Evolutionary conservation across 306 rosid genomes (phyloP).

Genomic region (Purshia tridentata): DNA sequence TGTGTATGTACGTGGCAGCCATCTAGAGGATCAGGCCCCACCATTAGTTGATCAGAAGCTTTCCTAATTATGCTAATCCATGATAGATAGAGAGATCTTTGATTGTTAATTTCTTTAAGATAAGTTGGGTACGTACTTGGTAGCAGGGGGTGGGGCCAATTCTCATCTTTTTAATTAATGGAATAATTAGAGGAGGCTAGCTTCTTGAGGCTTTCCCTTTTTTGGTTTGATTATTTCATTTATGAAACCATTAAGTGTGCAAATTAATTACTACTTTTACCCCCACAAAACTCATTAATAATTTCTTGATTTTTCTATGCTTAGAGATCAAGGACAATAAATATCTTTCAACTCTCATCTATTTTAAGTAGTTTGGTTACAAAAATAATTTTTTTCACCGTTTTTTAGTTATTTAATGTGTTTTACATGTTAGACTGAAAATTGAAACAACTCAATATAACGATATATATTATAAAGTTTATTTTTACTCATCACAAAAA

Average conservation of each 20-base stretch:
- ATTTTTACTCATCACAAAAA: no score
- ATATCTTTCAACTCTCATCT: neutral
- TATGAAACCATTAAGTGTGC: neutral
- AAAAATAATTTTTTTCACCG: no score
- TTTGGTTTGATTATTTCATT: neutral
- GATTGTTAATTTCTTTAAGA: neutral
- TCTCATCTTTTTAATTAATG: conserved; percentile 4
- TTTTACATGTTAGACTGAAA: no score
- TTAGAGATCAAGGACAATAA: neutral
- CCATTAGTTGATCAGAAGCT: neutral
- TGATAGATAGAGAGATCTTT: neutral
- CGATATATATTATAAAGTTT: no score
- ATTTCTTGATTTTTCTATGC: neutral
- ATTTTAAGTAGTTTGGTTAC: no score
- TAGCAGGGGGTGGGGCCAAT: neutral
- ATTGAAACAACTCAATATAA: no score
- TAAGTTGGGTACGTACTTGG: neutral
- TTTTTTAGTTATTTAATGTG: no score
- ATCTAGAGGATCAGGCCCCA: neutral
- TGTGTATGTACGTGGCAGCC: neutral
- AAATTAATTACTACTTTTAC: neutral
- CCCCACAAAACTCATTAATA: neutral
- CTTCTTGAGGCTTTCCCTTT: neutral
- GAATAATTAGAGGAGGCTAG: no score
- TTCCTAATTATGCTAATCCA: neutral